Evolutionary conservation across 768 basidiomycete genomes (phyloP).

Genomic region (Tulasnella sp.): DNA sequence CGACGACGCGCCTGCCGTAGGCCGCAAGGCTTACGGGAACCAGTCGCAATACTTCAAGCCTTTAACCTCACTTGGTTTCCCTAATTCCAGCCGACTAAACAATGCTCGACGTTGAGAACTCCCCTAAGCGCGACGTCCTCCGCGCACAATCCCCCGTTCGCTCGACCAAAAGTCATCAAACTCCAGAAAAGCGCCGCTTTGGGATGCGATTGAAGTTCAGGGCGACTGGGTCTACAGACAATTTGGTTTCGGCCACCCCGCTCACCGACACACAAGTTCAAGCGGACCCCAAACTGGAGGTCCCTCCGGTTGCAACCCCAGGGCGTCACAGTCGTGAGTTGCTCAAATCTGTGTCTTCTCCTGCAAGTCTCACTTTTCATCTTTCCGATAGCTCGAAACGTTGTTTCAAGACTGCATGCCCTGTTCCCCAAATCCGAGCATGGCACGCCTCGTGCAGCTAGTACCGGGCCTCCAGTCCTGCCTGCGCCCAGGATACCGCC

Average conservation of each 20-base stretch:
- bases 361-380: background rate
- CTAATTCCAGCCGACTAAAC: background rate
- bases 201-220: background rate
- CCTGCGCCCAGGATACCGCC: constrained; percentile 4
- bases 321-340: background rate
- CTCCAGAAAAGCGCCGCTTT: background rate
- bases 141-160: background rate
- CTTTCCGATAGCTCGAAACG: background rate
- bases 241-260: background rate
- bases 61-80: background rate
- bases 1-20: background rate
- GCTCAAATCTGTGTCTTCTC: background rate
- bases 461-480: constrained; percentile 15
- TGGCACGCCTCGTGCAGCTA: background rate
- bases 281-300: background rate
- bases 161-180: background rate
- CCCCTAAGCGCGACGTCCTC: background rate
- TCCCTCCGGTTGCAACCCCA: background rate
- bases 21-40: constrained; percentile 4
- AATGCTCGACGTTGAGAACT: background rate
- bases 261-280: background rate
- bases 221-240: background rate
- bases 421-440: constrained; percentile 14
- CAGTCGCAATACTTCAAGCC: background rate
- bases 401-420: constrained; percentile 20